A percentile compares a stretch with the other conserved stretches of the same genome.
Conservation (phyloP, 1,139 yeast species). For the Scheffersomyces cryptocercus region DNA sequence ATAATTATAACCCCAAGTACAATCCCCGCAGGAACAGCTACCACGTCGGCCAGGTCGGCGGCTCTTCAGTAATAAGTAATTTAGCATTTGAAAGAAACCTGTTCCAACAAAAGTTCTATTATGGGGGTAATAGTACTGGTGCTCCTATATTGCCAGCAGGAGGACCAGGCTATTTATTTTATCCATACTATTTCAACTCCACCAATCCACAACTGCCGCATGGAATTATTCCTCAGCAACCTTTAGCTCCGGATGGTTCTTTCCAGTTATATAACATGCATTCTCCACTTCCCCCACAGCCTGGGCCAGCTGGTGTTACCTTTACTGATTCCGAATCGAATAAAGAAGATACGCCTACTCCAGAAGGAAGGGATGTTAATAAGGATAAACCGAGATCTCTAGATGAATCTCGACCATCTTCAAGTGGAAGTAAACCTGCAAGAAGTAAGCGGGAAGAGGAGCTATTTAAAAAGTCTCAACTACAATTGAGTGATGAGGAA, state of each 20-base stretch:
- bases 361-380: not conserved
- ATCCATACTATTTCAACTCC: slow-evolving; percentile 8
- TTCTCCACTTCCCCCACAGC: slow-evolving; percentile 2
- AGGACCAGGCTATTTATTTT: slow-evolving; percentile 7
- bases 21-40: slow-evolving; percentile 3
- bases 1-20: not conserved
- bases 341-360: not conserved
- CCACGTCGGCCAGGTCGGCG: slow-evolving; percentile 9
- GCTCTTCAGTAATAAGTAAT: slow-evolving; percentile 12
- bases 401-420: slow-evolving; percentile 1
- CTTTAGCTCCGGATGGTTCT: slow-evolving; percentile 2
- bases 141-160: slow-evolving; percentile 1
- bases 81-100: slow-evolving; percentile 39
- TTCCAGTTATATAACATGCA: not conserved
- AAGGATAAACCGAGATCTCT: not conserved
- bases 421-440: not conserved
- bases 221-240: slow-evolving; percentile 2
- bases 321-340: not conserved
- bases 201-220: not conserved
- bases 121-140: slow-evolving; percentile 15
- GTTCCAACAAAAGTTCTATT: slow-evolving; percentile 36
- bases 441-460: slow-evolving; percentile 4
- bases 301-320: not conserved
- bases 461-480: slow-evolving; percentile 7
- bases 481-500: slow-evolving; percentile 24